Conservation (phyloP, 345 rosid genomes). For the Noccaea bulbosa region DNA sequence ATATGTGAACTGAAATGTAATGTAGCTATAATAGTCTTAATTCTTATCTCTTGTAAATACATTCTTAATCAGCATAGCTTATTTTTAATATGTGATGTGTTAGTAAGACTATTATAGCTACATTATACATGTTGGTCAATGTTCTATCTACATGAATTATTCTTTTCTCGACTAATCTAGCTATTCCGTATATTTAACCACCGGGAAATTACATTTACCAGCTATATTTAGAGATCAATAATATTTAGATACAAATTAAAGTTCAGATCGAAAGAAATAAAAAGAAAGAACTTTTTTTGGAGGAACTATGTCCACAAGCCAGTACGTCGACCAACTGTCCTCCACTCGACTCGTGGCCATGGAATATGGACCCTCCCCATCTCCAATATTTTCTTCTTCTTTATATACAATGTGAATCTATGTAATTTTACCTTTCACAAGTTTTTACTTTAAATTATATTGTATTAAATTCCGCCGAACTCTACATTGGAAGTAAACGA, state of each 20-base stretch:
- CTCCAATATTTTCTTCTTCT: constrained; percentile 8
- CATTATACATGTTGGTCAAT: not conserved
- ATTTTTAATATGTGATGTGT: not conserved
- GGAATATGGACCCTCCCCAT: constrained; percentile 29
- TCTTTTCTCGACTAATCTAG: not conserved
- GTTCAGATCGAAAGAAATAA: not conserved
- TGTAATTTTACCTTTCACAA: not conserved
- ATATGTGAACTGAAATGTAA: too few species aligned
- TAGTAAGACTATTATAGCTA: not conserved
- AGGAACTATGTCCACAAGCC: constrained; percentile 32
- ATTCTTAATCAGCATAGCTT: too few species aligned
- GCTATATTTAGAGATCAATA: not conserved
- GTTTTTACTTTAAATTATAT: constrained; percentile 5
- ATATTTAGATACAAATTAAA: not conserved
- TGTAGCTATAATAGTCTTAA: too few species aligned
- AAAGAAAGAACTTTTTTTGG: not conserved
- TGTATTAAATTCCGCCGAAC: constrained; percentile 18
- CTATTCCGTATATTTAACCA: not conserved
- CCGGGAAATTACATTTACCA: not conserved
- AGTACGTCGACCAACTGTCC: constrained; percentile 35
- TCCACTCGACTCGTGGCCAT: constrained; percentile 30
- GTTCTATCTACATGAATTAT: not conserved
- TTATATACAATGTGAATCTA: constrained; percentile 19
- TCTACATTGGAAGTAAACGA: constrained; percentile 35
- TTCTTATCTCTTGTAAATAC: too few species aligned